Evolutionary conservation across 2,329 filamentous ascomycete genomes (phyloP).

Genomic region (Dryadomyces quercivorus): DNA sequence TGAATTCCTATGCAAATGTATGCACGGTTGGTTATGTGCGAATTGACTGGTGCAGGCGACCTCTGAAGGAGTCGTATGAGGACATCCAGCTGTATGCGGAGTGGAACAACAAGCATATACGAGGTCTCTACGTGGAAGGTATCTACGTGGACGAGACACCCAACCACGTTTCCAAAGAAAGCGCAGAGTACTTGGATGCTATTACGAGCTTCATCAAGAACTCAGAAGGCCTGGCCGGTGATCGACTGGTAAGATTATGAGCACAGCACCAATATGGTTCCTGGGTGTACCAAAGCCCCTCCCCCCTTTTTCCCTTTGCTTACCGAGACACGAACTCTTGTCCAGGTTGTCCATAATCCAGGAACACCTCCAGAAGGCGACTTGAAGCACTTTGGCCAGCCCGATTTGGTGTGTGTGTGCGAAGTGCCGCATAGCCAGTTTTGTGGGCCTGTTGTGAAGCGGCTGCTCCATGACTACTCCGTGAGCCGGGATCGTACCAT

Average conservation of each 20-base stretch:
- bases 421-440: slow-evolving; percentile 7
- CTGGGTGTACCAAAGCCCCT: too few relatives aligned
- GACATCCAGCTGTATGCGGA: slow-evolving; percentile 4
- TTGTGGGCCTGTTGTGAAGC: slow-evolving; percentile 2
- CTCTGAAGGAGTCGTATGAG: slow-evolving; percentile 1
- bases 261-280: too few relatives aligned
- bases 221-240: not conserved
- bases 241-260: slow-evolving; percentile 2
- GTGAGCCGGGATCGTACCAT: not conserved
- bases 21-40: slow-evolving; percentile 8
- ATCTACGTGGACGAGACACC: slow-evolving; percentile 10
- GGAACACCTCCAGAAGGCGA: slow-evolving; percentile 9
- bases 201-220: not conserved
- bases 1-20: slow-evolving; percentile 10
- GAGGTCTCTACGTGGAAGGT: slow-evolving; percentile 8
- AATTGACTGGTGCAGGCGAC: slow-evolving; percentile 6
- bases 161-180: slow-evolving; percentile 4
- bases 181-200: slow-evolving; percentile 1
- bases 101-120: not conserved
- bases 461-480: not conserved
- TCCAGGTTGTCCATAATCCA: slow-evolving; percentile 10
- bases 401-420: slow-evolving; percentile 8
- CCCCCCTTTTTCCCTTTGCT: too few relatives aligned
- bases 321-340: not conserved
- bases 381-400: slow-evolving; percentile 5